Conservation (phyloP, 805 yeast species). For the Candida vartiovaarae region DNA sequence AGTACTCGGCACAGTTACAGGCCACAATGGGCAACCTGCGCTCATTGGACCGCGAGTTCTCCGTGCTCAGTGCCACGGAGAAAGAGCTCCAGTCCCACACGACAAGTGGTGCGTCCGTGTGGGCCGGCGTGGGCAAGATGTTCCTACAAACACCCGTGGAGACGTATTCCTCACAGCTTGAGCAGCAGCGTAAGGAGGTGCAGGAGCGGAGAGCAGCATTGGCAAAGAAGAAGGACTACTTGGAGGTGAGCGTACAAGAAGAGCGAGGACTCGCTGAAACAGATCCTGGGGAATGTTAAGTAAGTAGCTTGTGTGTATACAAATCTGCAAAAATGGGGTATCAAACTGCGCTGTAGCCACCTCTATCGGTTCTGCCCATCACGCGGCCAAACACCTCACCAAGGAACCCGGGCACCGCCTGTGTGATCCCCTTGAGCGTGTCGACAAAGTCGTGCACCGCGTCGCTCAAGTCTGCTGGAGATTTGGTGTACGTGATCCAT, state of each 20-base stretch:
- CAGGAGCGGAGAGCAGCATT: conserved; percentile 55
- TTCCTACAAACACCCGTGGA: conserved; percentile 41
- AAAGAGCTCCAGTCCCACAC: conserved; percentile 39
- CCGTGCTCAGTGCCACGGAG: conserved; percentile 33
- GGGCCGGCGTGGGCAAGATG: conserved; percentile 83
- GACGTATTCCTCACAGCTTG: conserved; percentile 42
- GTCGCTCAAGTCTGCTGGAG: conserved; percentile 63
- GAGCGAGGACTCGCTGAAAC: conserved; percentile 50
- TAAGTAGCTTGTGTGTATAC: background rate
- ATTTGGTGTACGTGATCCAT: conserved; percentile 65
- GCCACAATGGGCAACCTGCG: background rate
- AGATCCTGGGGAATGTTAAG: background rate
- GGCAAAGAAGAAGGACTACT: conserved; percentile 61
- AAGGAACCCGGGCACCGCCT: conserved; percentile 57
- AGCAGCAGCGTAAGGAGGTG: conserved; percentile 44
- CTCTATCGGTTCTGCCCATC: conserved; percentile 59
- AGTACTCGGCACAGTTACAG: background rate
- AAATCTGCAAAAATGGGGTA: no score
- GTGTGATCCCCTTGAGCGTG: conserved; percentile 48
- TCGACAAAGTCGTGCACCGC: conserved; percentile 70
- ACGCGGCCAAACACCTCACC: conserved; percentile 63
- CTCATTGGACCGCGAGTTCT: background rate
- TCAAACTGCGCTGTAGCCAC: conserved; percentile 91
- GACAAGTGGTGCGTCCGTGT: conserved; percentile 44
- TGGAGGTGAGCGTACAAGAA: conserved; percentile 74